Evolutionary conservation across 345 rosid genomes (phyloP).

Genomic region (Syzygium aromaticum): DNA sequence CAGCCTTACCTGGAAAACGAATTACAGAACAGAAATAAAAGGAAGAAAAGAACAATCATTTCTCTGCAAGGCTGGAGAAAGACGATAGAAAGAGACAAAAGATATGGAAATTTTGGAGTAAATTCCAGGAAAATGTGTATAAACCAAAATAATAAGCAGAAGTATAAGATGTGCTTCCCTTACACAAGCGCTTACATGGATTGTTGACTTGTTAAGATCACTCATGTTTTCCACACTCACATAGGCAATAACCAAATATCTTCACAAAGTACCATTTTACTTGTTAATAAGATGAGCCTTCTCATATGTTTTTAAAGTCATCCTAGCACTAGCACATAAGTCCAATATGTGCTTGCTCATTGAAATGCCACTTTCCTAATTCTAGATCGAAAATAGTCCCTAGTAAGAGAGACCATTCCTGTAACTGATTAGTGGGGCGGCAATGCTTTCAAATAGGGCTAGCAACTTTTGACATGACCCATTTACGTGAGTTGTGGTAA

Average conservation of each 20-base stretch:
- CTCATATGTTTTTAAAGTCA: neutral
- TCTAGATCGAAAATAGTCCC: neutral
- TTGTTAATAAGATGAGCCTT: neutral
- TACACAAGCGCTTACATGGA: neutral
- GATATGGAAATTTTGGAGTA: neutral
- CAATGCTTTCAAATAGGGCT: neutral
- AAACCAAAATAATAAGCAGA: neutral
- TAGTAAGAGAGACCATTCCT: neutral
- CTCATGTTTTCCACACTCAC: neutral
- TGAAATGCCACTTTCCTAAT: neutral
- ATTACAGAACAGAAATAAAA: neutral
- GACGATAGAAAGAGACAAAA: neutral
- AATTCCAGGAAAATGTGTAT: neutral
- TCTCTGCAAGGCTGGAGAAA: neutral
- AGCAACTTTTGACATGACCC: neutral
- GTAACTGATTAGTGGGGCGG: neutral
- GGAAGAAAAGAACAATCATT: neutral
- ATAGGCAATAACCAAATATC: neutral
- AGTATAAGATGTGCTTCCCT: neutral
- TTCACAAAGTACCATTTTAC: neutral
- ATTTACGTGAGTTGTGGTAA: neutral
- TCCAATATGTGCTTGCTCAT: neutral
- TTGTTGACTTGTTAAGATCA: neutral
- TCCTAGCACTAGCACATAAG: neutral
- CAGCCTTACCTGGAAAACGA: conserved; percentile 68